Conservation (phyloP, 192 early-diverging fungal genomes). For the Backusella psychrophila region DNA sequence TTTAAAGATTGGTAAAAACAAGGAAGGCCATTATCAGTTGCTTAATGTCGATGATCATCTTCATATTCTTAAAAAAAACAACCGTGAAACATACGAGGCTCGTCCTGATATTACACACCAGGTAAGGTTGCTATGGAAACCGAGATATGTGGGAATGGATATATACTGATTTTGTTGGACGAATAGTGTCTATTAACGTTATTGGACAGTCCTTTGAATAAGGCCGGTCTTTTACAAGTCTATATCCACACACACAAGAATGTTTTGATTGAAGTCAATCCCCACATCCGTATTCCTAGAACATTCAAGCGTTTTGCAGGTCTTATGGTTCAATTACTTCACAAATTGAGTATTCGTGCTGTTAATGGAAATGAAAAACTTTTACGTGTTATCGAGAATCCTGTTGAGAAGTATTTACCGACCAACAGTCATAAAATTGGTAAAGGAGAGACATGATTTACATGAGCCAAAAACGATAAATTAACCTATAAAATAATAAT, state of each 20-base stretch:
- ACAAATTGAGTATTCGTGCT: slow-evolving; percentile 93
- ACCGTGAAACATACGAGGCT: slow-evolving; percentile 71
- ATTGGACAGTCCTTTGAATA: slow-evolving; percentile 97
- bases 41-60: slow-evolving; percentile 98
- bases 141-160: background rate
- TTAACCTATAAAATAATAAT: background rate
- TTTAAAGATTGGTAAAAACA: slow-evolving; percentile 82
- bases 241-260: slow-evolving; percentile 95
- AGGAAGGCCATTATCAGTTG: slow-evolving; percentile 79
- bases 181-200: slow-evolving; percentile 87
- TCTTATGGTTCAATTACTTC: slow-evolving; percentile 97
- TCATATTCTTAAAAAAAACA: slow-evolving; percentile 82
- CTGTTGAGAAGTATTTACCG: slow-evolving; percentile 94
- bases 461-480: background rate
- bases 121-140: slow-evolving; percentile 35
- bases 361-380: slow-evolving; percentile 91
- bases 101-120: slow-evolving; percentile 98
- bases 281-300: slow-evolving; percentile 97
- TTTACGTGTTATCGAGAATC: slow-evolving; percentile 97
- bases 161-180: background rate
- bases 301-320: slow-evolving; percentile 99
- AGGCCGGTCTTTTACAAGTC: slow-evolving; percentile 96
- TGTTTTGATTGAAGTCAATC: slow-evolving; percentile 97
- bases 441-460: slow-evolving; percentile 34
- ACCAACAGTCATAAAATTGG: slow-evolving; percentile 83